Evolutionary conservation across 352 stramenopile genomes (phyloP).

Genomic region (Peronospora farinosa): DNA sequence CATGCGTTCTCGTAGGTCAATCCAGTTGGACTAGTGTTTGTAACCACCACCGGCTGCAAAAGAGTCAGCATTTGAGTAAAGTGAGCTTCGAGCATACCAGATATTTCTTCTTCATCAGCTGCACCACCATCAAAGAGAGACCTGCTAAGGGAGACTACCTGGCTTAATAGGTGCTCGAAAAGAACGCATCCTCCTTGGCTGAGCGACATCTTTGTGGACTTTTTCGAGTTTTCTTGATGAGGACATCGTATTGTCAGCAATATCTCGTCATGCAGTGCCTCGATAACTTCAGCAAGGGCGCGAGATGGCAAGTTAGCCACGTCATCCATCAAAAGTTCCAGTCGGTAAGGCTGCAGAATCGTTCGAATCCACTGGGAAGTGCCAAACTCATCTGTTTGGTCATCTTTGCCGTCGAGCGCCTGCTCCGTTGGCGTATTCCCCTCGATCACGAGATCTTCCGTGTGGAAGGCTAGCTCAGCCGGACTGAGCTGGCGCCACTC

Average conservation of each 20-base stretch:
- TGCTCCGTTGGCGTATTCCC: slow-evolving; percentile 18
- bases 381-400: slow-evolving; percentile 31
- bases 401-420: slow-evolving; percentile 4
- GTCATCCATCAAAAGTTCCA: slow-evolving; percentile 60
- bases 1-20: slow-evolving; percentile 61
- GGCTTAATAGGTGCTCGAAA: slow-evolving; percentile 57
- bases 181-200: slow-evolving; percentile 60
- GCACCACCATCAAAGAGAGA: slow-evolving; percentile 29
- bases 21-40: slow-evolving; percentile 25
- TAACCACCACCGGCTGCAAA: slow-evolving; percentile 41
- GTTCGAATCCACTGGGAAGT: slow-evolving; percentile 54
- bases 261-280: slow-evolving; percentile 53
- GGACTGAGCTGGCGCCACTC: slow-evolving; percentile 31
- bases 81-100: slow-evolving; percentile 41
- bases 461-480: slow-evolving; percentile 38
- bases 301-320: slow-evolving; percentile 42
- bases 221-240: slow-evolving; percentile 23
- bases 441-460: slow-evolving; percentile 46
- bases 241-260: slow-evolving; percentile 28
- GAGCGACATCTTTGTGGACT: slow-evolving; percentile 20
- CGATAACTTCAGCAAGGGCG: slow-evolving; percentile 40
- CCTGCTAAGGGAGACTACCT: slow-evolving; percentile 30
- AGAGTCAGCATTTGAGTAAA: slow-evolving; percentile 41
- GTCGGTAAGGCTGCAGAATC: slow-evolving; percentile 57
- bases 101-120: slow-evolving; percentile 43